Evolutionary conservation across 176 grass and related monocot genomes (phyloP).

Genomic region (Themeda triandra): DNA sequence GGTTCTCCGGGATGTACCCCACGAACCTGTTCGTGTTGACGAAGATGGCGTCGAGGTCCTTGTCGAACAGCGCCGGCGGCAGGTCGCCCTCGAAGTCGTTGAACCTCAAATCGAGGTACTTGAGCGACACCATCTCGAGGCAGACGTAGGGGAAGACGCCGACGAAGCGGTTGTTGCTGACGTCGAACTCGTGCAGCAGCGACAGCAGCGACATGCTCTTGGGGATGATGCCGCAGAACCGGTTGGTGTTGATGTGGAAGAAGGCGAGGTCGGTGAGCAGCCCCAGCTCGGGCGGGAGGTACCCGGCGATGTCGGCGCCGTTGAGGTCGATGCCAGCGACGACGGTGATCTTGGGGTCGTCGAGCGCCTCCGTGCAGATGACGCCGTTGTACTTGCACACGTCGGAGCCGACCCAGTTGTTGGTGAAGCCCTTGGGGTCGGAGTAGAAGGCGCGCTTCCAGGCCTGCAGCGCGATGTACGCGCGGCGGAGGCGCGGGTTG

Average conservation of each 20-base stretch:
- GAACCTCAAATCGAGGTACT: slow-evolving; percentile 51
- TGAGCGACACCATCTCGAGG: slow-evolving; percentile 20
- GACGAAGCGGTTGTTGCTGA: slow-evolving; percentile 58
- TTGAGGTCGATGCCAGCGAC: slow-evolving; percentile 48
- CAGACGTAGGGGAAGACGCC: slow-evolving; percentile 33
- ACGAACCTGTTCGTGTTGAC: slow-evolving; percentile 47
- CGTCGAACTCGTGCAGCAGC: slow-evolving; percentile 42
- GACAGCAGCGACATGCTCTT: slow-evolving; percentile 27
- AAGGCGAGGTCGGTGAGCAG: slow-evolving; percentile 47
- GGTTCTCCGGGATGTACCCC: slow-evolving; percentile 22
- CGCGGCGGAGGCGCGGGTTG: slow-evolving; percentile 35
- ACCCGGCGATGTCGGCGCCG: slow-evolving; percentile 53
- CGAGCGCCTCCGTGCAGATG: slow-evolving; percentile 4
- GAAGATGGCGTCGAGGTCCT: slow-evolving; percentile 48
- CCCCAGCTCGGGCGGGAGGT: slow-evolving; percentile 34
- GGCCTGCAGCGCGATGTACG: slow-evolving; percentile 56
- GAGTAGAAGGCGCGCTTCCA: slow-evolving; percentile 68
- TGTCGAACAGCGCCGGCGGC: slow-evolving; percentile 38
- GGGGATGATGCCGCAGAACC: slow-evolving; percentile 57
- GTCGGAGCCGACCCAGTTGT: slow-evolving; percentile 41
- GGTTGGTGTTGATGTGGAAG: slow-evolving; percentile 60
- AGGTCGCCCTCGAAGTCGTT: slow-evolving; percentile 55
- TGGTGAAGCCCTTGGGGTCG: slow-evolving; percentile 43
- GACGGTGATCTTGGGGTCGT: slow-evolving; percentile 23
- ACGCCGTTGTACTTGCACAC: slow-evolving; percentile 57